Base-by-base conservation (phyloP, 768 basidiomycete species). In the Lentinus brumalis region DNA sequence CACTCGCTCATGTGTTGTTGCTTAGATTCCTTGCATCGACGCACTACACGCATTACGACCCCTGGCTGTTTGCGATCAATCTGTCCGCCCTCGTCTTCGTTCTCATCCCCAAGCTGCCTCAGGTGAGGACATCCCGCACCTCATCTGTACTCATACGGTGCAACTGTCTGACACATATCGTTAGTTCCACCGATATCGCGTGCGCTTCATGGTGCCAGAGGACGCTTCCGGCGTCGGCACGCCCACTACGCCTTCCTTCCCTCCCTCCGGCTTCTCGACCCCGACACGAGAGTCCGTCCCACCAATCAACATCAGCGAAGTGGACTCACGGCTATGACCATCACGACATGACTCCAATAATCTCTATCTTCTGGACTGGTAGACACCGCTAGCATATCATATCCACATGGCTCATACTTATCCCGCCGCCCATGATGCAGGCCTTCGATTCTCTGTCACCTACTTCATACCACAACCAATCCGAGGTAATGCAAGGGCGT, bases 1-100 rank as follows among this genome's bases (percentile, higher is more conserved):
- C 30, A 40, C 40, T 29, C 45, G 31, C 45, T 46, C 10, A 46
- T 21, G 2, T 21, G 9, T 18, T 21, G 16, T 3, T 41, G 10
- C 11, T 41, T 65, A 98, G 96, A 35, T 99, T 99, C 78, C 83
- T 99, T 30, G 88, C 92, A 42, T 98, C 97, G 16, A 99, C 97
- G 0, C 97, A 99, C 73, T 99, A 98, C 81, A 98, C 96, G 16
- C 88, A 93, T 68, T 99, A 98, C 75, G 87, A 99, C 66, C 94
- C 92, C 9, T 94, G 91, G 84, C 68, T 96, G 54, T 99, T 99
- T 72, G 86, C 91, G 38, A 78, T 99, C 70, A 98, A 98, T 70
- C 81, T 98, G 62, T 79, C 89, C 3, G 89, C 94, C 2, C 79
- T 89, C 26, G 80, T 92, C 14, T 73, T 96, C 62, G 91, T 91